Conservation (phyloP, 31 red algal species). For the Odonthalia washingtoniensis region DNA sequence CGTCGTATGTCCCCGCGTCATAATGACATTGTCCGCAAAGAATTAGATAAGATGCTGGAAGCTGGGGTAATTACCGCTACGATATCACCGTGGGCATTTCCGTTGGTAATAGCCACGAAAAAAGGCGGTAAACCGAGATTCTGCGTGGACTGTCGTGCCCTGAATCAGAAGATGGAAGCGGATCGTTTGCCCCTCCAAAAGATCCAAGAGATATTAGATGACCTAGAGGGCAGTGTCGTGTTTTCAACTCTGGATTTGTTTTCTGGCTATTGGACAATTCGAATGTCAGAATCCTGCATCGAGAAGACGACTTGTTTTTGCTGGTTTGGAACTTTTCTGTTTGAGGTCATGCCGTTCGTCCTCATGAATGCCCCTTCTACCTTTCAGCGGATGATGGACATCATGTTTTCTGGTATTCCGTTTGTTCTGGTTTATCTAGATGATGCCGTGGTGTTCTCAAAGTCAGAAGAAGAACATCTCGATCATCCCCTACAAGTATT, state of each 20-base stretch:
- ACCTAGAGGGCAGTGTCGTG: too few relatives aligned
- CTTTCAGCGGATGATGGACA: constrained; percentile 19
- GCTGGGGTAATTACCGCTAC: too few relatives aligned
- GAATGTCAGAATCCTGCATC: neutral
- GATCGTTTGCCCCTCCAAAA: neutral
- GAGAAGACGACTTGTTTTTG: neutral
- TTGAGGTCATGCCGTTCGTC: constrained; percentile 16
- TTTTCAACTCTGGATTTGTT: too few relatives aligned
- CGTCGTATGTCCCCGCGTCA: too few relatives aligned
- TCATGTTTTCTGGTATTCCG: neutral
- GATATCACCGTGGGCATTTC: too few relatives aligned
- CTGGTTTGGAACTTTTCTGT: neutral
- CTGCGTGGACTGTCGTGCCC: too few relatives aligned
- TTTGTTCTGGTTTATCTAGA: neutral
- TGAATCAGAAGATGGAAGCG: neutral
- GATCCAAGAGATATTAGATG: neutral
- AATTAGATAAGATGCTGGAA: too few relatives aligned
- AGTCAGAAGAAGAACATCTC: too few relatives aligned
- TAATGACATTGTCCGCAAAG: too few relatives aligned
- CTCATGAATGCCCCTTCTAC: constrained; percentile 14
- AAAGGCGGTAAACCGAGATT: too few relatives aligned
- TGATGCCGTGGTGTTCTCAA: neutral
- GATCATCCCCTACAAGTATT: too few relatives aligned
- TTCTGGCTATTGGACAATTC: neutral
- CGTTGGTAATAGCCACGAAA: too few relatives aligned